These are phyloP conservation scores for Ceratocystis albifundus DNA, from an alignment of 2,329 filamentous ascomycete genomes.

Conservation along the genomic window DNA sequence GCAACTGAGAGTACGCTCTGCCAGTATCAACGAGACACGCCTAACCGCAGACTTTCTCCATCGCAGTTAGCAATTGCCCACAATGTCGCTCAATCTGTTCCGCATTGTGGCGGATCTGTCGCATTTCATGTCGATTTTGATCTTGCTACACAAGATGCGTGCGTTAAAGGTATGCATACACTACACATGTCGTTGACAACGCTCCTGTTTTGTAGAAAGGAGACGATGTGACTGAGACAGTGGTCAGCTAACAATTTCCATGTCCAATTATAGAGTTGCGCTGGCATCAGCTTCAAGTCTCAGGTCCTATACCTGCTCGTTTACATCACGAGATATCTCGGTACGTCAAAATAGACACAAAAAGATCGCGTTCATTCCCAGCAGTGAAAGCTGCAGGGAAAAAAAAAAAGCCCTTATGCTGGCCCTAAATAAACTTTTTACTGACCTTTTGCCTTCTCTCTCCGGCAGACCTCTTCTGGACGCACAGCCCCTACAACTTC, in stretches of 20 bases:
- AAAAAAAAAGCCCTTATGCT: background rate
- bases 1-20: background rate
- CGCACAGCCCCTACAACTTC: constrained; percentile 77
- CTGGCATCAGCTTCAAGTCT: constrained; percentile 97
- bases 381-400: background rate
- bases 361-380: background rate
- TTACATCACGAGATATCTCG: constrained; percentile 85
- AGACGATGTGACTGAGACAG: background rate
- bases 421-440: background rate
- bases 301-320: constrained; percentile 91
- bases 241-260: background rate
- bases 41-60: background rate
- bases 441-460: background rate
- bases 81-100: constrained; percentile 46
- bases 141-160: constrained; percentile 87
- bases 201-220: background rate
- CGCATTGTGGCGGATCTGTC: constrained; percentile 67
- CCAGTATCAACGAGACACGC: background rate
- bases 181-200: background rate
- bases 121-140: constrained; percentile 86
- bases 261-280: constrained; percentile 58
- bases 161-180: constrained; percentile 18
- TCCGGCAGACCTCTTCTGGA: constrained; percentile 67
- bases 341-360: constrained; percentile 33
- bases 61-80: constrained; percentile 12